Evolutionary conservation across 495 filamentous ascomycete genomes (phyloP), one percentile per base, ranked within the genome.

Genomic region (Stereocaulon alpinum): DNA sequence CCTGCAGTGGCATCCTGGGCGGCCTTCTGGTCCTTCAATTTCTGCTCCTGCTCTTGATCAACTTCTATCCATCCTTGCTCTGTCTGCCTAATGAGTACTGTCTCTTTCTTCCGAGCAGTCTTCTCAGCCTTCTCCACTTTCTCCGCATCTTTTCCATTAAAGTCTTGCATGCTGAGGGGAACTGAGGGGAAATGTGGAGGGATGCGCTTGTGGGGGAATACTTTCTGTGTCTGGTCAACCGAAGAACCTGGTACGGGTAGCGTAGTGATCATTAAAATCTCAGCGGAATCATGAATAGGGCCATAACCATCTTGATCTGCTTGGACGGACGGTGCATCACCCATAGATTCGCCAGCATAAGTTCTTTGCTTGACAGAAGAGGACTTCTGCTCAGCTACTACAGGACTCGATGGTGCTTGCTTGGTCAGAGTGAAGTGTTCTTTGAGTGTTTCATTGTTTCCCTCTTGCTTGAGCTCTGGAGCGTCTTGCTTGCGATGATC

Each of bases 181-280:
- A 47, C 29, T 15, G 41, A 11, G 10, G 49, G 49, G 14, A 49
- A 43, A 3, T 18, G 12, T 6, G 41, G 27, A 45, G 12, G 55
- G 10, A 50, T 50, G 53, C 54, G 59, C 53, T 56, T 56, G 29
- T 60, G 58, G 4, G 58, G 58, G 32, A 49, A 34, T 12, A 60
- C 2, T 3, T 43, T 44, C 20, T 54, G 27, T 10, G 40, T 2
- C 2, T 47, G 32, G 14, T 53, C 45, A 24, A 41, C 15, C 14
- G 9, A 24, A 42, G 52, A 5, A 30, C 22, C 20, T 20, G 47
- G 2, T 7, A 34, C 3, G 12, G n/a, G 49, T 27, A 37, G 30
- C 20, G 27, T 29, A 4, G 40, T 24, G 37, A 9, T 34, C 6
- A 22, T 2, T 42, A 18, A 2, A 15, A 29, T 1, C 12, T 11